A percentile compares a stretch with the other conserved stretches of the same genome.
Conservation (phyloP, 2,329 filamentous ascomycete genomes). For the Ophiostoma ulmi region DNA sequence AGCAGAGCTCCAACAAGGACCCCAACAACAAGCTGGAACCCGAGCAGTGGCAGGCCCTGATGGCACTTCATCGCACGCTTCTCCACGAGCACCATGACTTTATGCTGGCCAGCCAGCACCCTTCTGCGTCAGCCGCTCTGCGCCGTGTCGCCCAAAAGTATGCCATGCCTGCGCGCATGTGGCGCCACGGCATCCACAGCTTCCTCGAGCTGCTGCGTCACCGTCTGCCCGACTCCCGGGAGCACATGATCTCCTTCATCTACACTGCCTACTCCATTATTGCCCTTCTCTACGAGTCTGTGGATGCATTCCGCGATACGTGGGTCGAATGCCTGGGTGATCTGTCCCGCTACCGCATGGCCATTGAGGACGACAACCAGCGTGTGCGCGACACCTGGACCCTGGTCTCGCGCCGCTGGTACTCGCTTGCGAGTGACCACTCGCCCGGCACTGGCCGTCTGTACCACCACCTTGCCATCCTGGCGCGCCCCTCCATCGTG, state of each 20-base stretch:
- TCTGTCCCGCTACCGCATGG: constrained; percentile 80
- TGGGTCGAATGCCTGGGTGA: constrained; percentile 95
- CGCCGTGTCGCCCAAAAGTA: constrained; percentile 71
- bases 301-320: constrained; percentile 74
- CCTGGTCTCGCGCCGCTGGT: constrained; percentile 75
- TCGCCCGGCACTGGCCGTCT: constrained; percentile 70
- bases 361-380: constrained; percentile 77
- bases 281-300: constrained; percentile 78
- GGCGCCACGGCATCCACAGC: constrained; percentile 84
- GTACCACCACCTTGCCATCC: constrained; percentile 82
- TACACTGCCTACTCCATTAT: constrained; percentile 89
- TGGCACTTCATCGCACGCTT: constrained; percentile 73
- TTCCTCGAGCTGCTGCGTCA: constrained; percentile 74
- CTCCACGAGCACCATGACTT: constrained; percentile 82
- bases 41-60: constrained; percentile 79
- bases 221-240: constrained; percentile 67
- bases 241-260: constrained; percentile 89
- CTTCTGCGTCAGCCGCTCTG: constrained; percentile 64
- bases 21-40: constrained; percentile 45
- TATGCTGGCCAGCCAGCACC: constrained; percentile 82
- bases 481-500: constrained; percentile 63
- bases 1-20: constrained; percentile 44
- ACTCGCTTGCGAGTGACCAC: constrained; percentile 72
- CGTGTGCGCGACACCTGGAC: constrained; percentile 76
- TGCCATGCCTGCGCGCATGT: constrained; percentile 88